These are phyloP conservation scores for Chaetomium tenue DNA, from an alignment of 495 filamentous ascomycete species.

Conservation along the genomic window DNA sequence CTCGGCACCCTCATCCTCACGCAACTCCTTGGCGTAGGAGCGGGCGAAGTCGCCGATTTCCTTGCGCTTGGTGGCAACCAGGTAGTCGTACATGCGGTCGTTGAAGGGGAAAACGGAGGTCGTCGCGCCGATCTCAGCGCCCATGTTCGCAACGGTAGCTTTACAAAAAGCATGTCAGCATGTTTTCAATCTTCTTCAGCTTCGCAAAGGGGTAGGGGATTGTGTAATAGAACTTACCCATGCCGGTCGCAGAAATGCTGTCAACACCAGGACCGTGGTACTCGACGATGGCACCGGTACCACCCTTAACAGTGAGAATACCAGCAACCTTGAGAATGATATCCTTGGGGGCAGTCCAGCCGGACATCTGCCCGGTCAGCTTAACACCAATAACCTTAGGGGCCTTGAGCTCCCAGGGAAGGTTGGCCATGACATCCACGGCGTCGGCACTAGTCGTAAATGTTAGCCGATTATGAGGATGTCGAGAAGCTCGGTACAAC, in stretches of 20 bases:
- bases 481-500: not conserved
- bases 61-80: conserved; percentile 85
- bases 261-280: conserved; percentile 81
- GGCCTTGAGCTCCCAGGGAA: conserved; percentile 98
- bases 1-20: conserved; percentile 87
- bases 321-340: conserved; percentile 98
- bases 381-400: conserved; percentile 96
- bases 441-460: conserved; percentile 67
- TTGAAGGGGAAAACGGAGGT: conserved; percentile 99
- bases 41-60: conserved; percentile 88
- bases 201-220: not conserved
- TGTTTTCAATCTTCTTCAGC: not conserved
- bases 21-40: conserved; percentile 79
- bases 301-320: conserved; percentile 96
- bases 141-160: conserved; percentile 73
- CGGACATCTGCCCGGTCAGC: conserved; percentile 83
- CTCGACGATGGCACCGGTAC: conserved; percentile 94
- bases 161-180: not conserved
- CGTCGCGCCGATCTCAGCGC: conserved; percentile 74
- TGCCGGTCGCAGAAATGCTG: conserved; percentile 59
- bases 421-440: conserved; percentile 97
- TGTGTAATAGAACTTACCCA: conserved; percentile 31
- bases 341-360: conserved; percentile 96
- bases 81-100: conserved; percentile 95
- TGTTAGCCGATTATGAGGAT: not conserved